Conservation (phyloP, 148 eudicot species). For the Diospyros kaki region DNA sequence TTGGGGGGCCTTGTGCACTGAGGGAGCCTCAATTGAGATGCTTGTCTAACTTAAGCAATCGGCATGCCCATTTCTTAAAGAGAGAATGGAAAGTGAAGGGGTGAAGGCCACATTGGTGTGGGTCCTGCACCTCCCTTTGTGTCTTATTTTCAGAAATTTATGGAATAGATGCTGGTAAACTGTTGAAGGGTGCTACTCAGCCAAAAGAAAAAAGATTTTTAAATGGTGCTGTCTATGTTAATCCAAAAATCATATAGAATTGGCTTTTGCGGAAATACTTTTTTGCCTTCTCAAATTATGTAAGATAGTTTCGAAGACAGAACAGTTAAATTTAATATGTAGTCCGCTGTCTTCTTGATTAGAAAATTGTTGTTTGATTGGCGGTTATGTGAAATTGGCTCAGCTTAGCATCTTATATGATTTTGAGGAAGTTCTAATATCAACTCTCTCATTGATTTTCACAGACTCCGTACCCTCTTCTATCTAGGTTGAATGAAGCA, state of each 20-base stretch:
- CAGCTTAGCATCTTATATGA: neutral
- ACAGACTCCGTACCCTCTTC: constrained; percentile 65
- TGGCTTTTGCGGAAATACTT: neutral
- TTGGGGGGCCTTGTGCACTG: too few species aligned
- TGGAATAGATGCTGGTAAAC: constrained; percentile 3
- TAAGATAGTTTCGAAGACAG: neutral
- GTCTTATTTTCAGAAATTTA: neutral
- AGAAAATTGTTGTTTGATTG: neutral
- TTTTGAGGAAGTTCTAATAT: neutral
- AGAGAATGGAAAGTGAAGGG: neutral
- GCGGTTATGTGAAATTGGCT: neutral
- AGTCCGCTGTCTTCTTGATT: neutral
- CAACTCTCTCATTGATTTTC: constrained; percentile 7
- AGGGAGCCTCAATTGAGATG: neutral
- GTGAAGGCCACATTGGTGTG: neutral
- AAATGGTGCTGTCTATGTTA: too few species aligned
- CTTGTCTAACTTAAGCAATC: neutral
- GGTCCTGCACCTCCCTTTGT: neutral
- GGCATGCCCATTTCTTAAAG: neutral
- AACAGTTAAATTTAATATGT: neutral
- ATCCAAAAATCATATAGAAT: too few species aligned
- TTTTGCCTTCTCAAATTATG: too few species aligned
- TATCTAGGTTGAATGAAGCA: constrained; percentile 55
- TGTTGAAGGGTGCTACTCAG: neutral
- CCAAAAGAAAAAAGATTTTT: too few species aligned